Base-by-base conservation (phyloP, 2,329 filamentous ascomycete genomes). In the Venturia aucupariae region DNA sequence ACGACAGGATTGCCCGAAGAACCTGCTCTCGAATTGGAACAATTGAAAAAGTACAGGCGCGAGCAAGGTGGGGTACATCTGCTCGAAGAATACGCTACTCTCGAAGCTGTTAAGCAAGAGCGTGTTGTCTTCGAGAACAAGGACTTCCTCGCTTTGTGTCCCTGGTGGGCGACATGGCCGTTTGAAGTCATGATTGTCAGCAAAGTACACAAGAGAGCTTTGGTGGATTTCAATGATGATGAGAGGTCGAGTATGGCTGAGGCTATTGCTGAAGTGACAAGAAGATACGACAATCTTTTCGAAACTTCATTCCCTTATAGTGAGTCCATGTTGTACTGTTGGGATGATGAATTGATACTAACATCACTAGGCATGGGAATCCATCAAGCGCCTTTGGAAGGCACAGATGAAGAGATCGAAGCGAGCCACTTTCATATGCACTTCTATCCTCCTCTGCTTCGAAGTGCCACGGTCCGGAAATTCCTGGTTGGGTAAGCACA, bases 91-190 rank as follows among this genome's bases (percentile, higher is more conserved):
- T 99, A 97, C 72, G 91, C 89, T 1, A 83, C 86, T 71, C 80
- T 97, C 3, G 94, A 99, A 75, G 79, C 87, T 63, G 82, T 87
- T 70, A 95, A 95, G 78, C 78, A 86, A 69, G 92, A 96, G 76
- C 86, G 94, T 13, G 83, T 96, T 10, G 89, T 99, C 0, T 96
- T 90, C 73, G 87, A 95, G 74, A 99, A 99, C 73, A 84, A 84
- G 13, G 81, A 81, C 0, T 99, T 97, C 75, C 79, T 96, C 51
- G 88, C 92, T 0, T 84, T 97, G 19, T 96, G 92, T 71, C 94
- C 94, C 0, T 99, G 94, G 92, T 99, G 94, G 94, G 94, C 91
- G 0, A 83, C 91, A 22, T 99, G 94, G 94, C 94, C 94, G 0
- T 99, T 97, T 67, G 94, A 99, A 79, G 89, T 93, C 59, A 89